A percentile compares a stretch with the other conserved stretches of the same genome.
Evolutionary conservation across 257 asterid species (phyloP).

Genomic region (Lycium ferocissimum): DNA sequence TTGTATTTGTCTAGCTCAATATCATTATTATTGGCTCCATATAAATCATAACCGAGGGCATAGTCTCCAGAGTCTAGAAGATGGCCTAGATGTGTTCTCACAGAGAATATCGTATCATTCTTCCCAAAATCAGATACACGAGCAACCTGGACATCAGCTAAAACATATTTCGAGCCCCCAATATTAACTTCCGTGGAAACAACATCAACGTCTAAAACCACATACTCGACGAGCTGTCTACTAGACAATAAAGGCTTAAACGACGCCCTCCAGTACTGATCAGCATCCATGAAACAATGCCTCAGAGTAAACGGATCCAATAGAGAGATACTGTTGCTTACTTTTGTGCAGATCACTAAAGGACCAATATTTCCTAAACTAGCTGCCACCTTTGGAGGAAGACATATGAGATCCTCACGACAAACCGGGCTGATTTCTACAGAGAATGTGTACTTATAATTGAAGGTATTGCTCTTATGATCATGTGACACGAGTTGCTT

Average conservation of each 20-base stretch:
- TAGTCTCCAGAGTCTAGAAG: constrained; percentile 35
- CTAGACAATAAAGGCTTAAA: constrained; percentile 59
- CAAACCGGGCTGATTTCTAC: constrained; percentile 58
- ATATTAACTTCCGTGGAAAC: constrained; percentile 45
- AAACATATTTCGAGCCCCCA: constrained; percentile 45
- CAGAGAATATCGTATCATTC: constrained; percentile 35
- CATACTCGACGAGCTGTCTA: constrained; percentile 58
- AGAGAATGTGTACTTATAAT: constrained; percentile 56
- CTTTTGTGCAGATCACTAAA: constrained; percentile 47
- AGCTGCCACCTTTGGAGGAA: constrained; percentile 50
- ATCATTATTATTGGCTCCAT: constrained; percentile 48
- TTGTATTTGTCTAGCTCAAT: constrained; percentile 52
- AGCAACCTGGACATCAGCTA: constrained; percentile 62
- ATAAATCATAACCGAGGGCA: constrained; percentile 36
- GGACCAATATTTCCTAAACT: constrained; percentile 61
- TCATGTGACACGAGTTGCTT: constrained; percentile 63
- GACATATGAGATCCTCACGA: constrained; percentile 65
- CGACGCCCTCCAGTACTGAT: constrained; percentile 54
- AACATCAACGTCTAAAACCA: constrained; percentile 43
- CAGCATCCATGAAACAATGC: constrained; percentile 52
- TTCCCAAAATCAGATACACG: constrained; percentile 62
- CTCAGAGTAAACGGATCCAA: constrained; percentile 57
- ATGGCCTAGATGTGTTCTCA: constrained; percentile 51
- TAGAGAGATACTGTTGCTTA: constrained; percentile 51
- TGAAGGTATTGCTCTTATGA: constrained; percentile 51